phyloP scores from a whole-genome alignment of 164 flowering plant genomes.

The Euptelea pleiosperma region DNA sequence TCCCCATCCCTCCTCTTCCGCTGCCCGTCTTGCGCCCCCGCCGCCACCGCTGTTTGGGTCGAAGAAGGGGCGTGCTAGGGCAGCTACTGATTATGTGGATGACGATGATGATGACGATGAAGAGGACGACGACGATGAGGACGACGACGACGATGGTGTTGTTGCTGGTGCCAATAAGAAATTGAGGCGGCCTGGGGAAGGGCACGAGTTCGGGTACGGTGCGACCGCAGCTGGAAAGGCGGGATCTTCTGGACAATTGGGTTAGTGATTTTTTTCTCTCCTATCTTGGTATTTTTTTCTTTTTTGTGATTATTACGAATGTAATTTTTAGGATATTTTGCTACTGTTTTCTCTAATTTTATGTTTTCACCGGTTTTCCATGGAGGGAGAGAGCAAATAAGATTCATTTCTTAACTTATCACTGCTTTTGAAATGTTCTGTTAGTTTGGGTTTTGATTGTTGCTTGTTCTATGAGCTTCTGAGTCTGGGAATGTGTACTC shows the following conservation, averaged over 20 bases:
- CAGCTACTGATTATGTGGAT: constrained; percentile 31
- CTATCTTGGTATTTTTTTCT: not conserved
- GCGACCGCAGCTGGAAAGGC: constrained; percentile 39
- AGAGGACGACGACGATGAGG: constrained; percentile 47
- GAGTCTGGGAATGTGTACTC: too few species aligned
- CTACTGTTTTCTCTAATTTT: not conserved
- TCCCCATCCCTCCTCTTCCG: constrained; percentile 3
- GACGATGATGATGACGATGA: constrained; percentile 14
- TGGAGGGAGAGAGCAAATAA: not conserved
- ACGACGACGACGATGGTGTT: constrained; percentile 26
- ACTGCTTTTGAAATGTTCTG: too few species aligned
- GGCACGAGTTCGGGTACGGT: constrained; percentile 37
- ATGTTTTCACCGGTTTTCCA: too few species aligned
- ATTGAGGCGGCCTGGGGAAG: constrained; percentile 38
- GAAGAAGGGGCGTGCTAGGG: constrained; percentile 40
- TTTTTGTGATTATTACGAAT: not conserved
- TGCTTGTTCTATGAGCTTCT: not conserved
- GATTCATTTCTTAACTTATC: too few species aligned
- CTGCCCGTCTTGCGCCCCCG: constrained; percentile 10
- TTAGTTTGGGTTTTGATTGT: not conserved
- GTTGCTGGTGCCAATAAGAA: constrained; percentile 34
- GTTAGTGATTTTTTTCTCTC: constrained; percentile 23
- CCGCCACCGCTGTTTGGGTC: constrained; percentile 1
- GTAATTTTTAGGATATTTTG: not conserved
- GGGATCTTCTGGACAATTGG: constrained; percentile 38